Conservation (phyloP, 129 eudicot genomes). For the Pseudognaphalium luteoalbum region DNA sequence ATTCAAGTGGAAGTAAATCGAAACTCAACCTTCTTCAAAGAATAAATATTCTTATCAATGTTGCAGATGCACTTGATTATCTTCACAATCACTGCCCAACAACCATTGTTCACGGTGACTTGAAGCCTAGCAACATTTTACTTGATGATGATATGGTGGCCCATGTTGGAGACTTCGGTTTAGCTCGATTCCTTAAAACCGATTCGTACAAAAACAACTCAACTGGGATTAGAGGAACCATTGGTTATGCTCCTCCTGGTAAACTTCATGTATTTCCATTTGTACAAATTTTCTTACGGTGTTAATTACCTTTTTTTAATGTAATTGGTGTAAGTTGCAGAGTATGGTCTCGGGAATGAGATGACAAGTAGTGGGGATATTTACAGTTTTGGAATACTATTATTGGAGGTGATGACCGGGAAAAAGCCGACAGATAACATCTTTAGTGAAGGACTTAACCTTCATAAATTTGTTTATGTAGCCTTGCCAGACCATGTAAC, state of each 20-base stretch:
- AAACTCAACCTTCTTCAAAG: too few relatives aligned
- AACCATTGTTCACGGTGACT: too few relatives aligned
- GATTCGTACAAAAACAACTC: background rate
- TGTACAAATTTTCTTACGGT: background rate
- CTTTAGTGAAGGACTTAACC: constrained; percentile 28
- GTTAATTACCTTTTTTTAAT: background rate
- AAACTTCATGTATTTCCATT: background rate
- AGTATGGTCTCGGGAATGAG: constrained; percentile 42
- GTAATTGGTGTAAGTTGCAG: constrained; percentile 23
- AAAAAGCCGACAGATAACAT: constrained; percentile 37
- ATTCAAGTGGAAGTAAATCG: background rate
- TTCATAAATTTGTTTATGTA: constrained; percentile 17
- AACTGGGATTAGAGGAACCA: constrained; percentile 2
- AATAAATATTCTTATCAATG: too few relatives aligned
- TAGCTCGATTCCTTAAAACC: background rate
- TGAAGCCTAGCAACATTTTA: too few relatives aligned
- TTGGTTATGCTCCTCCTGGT: constrained; percentile 9
- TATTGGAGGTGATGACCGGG: constrained; percentile 38
- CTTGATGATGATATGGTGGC: too few relatives aligned
- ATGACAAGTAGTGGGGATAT: constrained; percentile 41
- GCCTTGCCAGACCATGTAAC: constrained; percentile 22
- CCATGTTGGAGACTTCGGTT: background rate
- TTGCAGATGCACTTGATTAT: too few relatives aligned
- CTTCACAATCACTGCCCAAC: too few relatives aligned
- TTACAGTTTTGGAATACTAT: constrained; percentile 40